Evolutionary conservation across 306 rosid species (phyloP).

Genomic region (Prunus salicina): DNA sequence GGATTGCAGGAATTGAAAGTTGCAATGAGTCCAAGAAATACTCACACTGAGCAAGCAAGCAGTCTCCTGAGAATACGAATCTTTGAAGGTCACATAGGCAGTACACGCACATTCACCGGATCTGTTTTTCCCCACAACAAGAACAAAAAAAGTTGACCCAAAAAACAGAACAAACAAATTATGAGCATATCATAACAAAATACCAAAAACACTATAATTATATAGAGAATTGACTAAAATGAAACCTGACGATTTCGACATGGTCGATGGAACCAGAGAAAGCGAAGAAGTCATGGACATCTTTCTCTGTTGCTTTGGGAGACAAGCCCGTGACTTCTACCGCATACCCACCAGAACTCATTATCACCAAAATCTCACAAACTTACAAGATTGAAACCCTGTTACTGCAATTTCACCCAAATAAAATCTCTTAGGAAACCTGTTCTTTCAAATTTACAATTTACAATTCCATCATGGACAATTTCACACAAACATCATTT

Average conservation of each 20-base stretch:
- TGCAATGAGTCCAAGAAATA: neutral
- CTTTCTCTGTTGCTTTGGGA: constrained; percentile 67
- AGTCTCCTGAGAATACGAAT: constrained; percentile 83
- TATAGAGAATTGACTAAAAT: neutral
- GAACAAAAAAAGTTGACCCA: neutral
- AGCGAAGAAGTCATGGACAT: constrained; percentile 72
- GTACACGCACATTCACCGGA: constrained; percentile 75
- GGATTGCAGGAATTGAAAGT: neutral
- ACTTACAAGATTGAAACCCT: neutral
- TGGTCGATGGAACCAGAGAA: constrained; percentile 69
- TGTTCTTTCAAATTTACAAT: neutral
- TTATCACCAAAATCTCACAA: constrained; percentile 10
- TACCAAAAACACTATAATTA: neutral
- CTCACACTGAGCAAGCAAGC: constrained; percentile 95
- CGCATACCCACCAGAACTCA: constrained; percentile 56
- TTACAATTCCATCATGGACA: neutral
- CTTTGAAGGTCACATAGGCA: constrained; percentile 84
- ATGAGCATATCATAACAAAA: neutral
- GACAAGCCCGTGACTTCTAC: constrained; percentile 84
- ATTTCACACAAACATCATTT: no score
- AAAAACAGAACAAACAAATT: neutral
- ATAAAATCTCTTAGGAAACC: no score
- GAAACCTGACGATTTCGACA: constrained; percentile 67
- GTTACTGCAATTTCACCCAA: neutral
- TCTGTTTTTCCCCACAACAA: constrained; percentile 32